Conservation (phyloP, 805 yeast genomes). For the Schizosaccharomyces cryophilus region DNA sequence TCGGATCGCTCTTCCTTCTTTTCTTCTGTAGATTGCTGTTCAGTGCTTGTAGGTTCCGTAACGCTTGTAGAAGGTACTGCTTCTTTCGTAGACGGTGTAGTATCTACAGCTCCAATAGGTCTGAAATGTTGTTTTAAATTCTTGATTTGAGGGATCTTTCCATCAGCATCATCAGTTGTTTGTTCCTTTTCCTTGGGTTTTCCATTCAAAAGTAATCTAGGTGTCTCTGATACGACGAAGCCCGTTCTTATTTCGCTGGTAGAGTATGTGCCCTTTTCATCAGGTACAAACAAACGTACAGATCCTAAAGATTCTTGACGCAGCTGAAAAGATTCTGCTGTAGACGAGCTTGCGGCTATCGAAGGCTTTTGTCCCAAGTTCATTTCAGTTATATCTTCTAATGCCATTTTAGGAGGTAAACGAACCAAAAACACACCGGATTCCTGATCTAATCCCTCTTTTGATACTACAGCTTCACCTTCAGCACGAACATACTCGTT, state of each 20-base stretch:
- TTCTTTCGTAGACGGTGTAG: background rate
- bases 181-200: conserved; percentile 4
- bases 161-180: conserved; percentile 33
- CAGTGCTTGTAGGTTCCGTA: background rate
- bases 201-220: background rate
- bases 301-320: background rate
- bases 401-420: background rate
- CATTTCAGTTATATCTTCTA: background rate
- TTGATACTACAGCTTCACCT: background rate
- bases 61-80: background rate
- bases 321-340: background rate
- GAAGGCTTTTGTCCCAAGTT: background rate
- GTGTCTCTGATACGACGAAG: background rate
- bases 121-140: conserved; percentile 3
- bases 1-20: conserved; percentile 6
- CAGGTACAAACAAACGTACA: background rate
- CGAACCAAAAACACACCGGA: background rate
- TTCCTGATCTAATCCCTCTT: background rate
- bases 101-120: background rate
- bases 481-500: background rate
- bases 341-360: background rate
- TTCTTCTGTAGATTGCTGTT: conserved; percentile 3
- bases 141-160: conserved; percentile 11
- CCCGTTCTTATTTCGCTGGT: background rate
- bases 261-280: background rate